These are phyloP conservation scores for Sicyos baderoa DNA, from an alignment of 306 rosid species.

Conservation along the genomic window DNA sequence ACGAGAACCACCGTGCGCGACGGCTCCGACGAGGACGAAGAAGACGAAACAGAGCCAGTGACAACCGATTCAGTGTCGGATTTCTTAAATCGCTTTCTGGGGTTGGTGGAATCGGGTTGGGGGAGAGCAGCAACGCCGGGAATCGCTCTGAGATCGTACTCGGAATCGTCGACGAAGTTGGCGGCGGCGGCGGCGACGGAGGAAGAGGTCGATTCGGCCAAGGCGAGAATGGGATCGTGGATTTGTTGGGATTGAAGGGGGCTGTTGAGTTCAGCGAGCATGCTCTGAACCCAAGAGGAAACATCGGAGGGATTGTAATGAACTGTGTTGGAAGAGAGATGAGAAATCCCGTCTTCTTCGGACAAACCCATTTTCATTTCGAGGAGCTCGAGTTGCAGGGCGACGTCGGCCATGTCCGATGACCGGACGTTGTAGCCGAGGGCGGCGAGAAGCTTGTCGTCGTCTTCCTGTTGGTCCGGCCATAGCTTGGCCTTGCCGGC, in stretches of 20 bases:
- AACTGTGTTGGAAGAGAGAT: slow-evolving; percentile 50
- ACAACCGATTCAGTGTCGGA: background rate
- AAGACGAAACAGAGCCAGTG: background rate
- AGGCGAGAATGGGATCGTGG: slow-evolving; percentile 23
- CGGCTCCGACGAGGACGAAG: slow-evolving; percentile 27
- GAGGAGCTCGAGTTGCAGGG: slow-evolving; percentile 64
- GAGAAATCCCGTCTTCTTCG: slow-evolving; percentile 56
- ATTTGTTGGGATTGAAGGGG: slow-evolving; percentile 22
- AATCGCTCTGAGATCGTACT: slow-evolving; percentile 72
- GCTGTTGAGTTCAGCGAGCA: slow-evolving; percentile 58
- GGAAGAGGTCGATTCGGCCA: slow-evolving; percentile 9
- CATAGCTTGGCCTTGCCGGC: slow-evolving; percentile 39
- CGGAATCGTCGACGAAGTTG: slow-evolving; percentile 49
- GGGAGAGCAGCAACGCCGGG: slow-evolving; percentile 61
- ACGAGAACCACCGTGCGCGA: slow-evolving; percentile 51
- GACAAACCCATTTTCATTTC: slow-evolving; percentile 70
- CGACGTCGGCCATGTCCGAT: slow-evolving; percentile 71
- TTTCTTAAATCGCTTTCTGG: slow-evolving; percentile 36
- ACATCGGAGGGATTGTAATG: slow-evolving; percentile 82
- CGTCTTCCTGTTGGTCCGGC: slow-evolving; percentile 29
- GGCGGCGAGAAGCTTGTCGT: slow-evolving; percentile 59
- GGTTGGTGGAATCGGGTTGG: background rate
- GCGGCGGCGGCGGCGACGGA: background rate
- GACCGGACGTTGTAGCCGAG: slow-evolving; percentile 68
- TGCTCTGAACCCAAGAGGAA: slow-evolving; percentile 67